Evolutionary conservation across 139 green algal genomes (phyloP), one percentile per base, ranked within the genome.

Genomic region (Micromonas pusilla): DNA sequence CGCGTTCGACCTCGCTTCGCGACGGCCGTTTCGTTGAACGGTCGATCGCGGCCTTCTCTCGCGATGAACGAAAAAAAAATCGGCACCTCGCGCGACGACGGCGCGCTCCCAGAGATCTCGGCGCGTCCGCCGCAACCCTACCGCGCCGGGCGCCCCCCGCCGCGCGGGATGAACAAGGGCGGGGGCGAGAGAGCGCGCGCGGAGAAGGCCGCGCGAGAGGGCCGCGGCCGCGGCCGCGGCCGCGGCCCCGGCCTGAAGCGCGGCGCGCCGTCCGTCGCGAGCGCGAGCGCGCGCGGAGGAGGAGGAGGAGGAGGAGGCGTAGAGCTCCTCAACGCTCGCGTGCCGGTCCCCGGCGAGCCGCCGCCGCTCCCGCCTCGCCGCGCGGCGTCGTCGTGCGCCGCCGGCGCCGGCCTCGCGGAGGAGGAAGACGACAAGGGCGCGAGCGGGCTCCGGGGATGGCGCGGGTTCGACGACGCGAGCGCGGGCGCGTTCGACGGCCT

Each of bases 401-500:
- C 45, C 45, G 45, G 45, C 45, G 4, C 26, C 1, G 36, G 62
- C 3, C 5, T 5, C 68, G 68, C 37, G 0, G 37, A 26, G 1
- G 2, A 73, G 30, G 66, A 53, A 52, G 28, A 25, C 19, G 31
- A 68, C 5, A 21, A 5, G 26, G 63, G 33, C 13, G 1, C 66
- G 0, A 28, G 30, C 33, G 1, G 2, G 0, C n/a, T 73, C 30
- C 31, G 33, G 30, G 66, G 66, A 52, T 73, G 31, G 31, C 66
- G 66, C 31, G 66, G 66, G 33, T 39, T 4, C 62, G 9, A 32
- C 19, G 67, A 25, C 28, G 63, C 20, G 20, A 25, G 31, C 5
- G 60, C 32, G 3, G 68, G 38, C 37, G 30, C n/a, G n/a, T n/a
- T 32, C 23, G 68, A 75, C 30, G 68, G 68, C 19, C 53, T 75